Conservation (phyloP, 2,329 filamentous ascomycete species). For the Fusarium austroafricanum region DNA sequence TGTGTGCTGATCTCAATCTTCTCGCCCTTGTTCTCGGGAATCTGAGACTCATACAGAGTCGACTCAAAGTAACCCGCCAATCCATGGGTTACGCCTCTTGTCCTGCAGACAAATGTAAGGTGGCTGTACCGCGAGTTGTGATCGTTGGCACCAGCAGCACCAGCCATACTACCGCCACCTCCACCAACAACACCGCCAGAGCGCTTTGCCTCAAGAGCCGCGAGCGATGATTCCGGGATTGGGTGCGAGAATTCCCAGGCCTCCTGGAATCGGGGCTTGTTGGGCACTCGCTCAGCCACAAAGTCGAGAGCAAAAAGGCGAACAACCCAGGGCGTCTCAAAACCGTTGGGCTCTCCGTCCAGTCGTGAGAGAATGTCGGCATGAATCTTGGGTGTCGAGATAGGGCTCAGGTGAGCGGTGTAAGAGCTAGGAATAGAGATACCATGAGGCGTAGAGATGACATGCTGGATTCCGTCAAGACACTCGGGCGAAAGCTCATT, state of each 20-base stretch:
- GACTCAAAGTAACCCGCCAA: constrained; percentile 96
- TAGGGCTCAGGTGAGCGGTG: constrained; percentile 92
- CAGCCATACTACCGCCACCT: constrained; percentile 78
- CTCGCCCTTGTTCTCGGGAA: constrained; percentile 50
- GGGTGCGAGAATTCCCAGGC: constrained; percentile 87
- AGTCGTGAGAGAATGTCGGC: constrained; percentile 78
- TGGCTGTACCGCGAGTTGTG: constrained; percentile 88
- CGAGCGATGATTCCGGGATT: constrained; percentile 68
- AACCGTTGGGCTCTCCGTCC: constrained; percentile 74
- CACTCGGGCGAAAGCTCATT: constrained; percentile 98
- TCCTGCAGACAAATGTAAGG: constrained; percentile 79
- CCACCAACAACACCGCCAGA: constrained; percentile 74
- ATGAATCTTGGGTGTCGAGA: constrained; percentile 86
- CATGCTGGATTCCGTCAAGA: constrained; percentile 92
- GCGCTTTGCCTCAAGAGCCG: constrained; percentile 65
- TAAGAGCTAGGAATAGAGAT: constrained; percentile 96
- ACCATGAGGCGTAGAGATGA: constrained; percentile 80
- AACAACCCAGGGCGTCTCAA: constrained; percentile 94
- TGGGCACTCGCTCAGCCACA: constrained; percentile 73
- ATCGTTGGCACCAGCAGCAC: constrained; percentile 85
- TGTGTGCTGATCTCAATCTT: constrained; percentile 91
- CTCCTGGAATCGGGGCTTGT: constrained; percentile 73
- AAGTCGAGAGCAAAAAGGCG: constrained; percentile 92
- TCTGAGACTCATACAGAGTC: constrained; percentile 79
- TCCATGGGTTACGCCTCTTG: constrained; percentile 88